These are phyloP conservation scores for Alternaria brassicae DNA, from an alignment of 2,329 filamentous ascomycete genomes.

Conservation along the genomic window DNA sequence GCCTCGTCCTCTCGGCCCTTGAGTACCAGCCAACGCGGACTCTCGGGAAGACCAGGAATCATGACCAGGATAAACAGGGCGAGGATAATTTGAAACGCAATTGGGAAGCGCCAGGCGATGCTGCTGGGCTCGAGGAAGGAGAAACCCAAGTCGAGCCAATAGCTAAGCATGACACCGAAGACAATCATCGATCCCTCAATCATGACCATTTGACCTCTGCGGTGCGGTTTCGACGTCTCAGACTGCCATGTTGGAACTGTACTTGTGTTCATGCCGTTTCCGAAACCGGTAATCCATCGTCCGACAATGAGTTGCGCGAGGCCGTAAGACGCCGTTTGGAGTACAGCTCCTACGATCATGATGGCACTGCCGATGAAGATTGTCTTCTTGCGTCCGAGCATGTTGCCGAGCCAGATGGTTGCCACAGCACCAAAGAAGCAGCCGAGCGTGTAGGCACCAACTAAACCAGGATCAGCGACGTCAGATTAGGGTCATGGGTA, in stretches of 20 bases:
- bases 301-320: conserved; percentile 57
- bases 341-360: conserved; percentile 65
- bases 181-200: conserved; percentile 57
- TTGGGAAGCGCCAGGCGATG: conserved; percentile 58
- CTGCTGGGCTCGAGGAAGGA: conserved; percentile 57
- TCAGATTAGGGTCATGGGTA: conserved; percentile 7
- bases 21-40: conserved; percentile 60
- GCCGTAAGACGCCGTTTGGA: conserved; percentile 62
- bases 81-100: conserved; percentile 64
- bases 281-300: conserved; percentile 59
- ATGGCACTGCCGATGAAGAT: conserved; percentile 67
- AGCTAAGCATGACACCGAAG: conserved; percentile 54
- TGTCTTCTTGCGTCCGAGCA: conserved; percentile 63
- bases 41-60: conserved; percentile 52
- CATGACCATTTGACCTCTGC: conserved; percentile 57
- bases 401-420: conserved; percentile 62
- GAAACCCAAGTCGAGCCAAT: conserved; percentile 54
- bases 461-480: conserved; percentile 18
- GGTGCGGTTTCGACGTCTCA: conserved; percentile 56
- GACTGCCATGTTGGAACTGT: conserved; percentile 57
- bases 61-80: conserved; percentile 62
- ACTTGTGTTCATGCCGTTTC: conserved; percentile 47
- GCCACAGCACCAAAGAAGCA: conserved; percentile 56
- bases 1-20: conserved; percentile 58
- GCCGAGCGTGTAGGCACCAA: conserved; percentile 50